Evolutionary conservation across 257 asterid genomes (phyloP).

Genomic region (Rhazya stricta): DNA sequence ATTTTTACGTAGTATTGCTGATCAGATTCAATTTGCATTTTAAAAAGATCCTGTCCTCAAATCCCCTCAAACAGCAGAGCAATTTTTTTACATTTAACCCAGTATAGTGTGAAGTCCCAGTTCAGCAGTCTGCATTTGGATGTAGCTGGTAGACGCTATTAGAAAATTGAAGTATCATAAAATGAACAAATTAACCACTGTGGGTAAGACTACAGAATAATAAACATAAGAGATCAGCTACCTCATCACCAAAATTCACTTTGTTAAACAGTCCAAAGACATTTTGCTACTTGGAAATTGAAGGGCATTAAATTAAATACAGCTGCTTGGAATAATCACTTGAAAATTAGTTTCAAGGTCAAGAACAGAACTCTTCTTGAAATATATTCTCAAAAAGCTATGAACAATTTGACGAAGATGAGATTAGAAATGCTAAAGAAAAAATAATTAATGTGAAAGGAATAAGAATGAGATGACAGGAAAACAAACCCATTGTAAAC

Average conservation of each 20-base stretch:
- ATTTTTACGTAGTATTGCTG: background rate
- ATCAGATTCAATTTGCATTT: background rate
- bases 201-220: background rate
- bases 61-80: background rate
- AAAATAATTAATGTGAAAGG: background rate
- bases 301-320: background rate
- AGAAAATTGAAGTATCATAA: background rate
- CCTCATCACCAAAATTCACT: background rate
- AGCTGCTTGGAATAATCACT: background rate
- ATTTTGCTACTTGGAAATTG: background rate
- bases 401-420: background rate
- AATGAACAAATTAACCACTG: background rate
- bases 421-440: background rate
- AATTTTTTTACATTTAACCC: background rate
- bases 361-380: background rate
- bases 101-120: background rate
- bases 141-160: background rate
- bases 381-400: background rate
- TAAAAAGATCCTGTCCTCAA: background rate
- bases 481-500: background rate
- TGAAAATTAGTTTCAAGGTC: background rate
- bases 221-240: background rate
- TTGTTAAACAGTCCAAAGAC: background rate
- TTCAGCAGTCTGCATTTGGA: background rate
- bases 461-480: background rate